Percentiles rank a stretch among this genome's conserved stretches.
Evolutionary conservation across 305 asterid species (phyloP).

Genomic region (Fraxinus sp.): DNA sequence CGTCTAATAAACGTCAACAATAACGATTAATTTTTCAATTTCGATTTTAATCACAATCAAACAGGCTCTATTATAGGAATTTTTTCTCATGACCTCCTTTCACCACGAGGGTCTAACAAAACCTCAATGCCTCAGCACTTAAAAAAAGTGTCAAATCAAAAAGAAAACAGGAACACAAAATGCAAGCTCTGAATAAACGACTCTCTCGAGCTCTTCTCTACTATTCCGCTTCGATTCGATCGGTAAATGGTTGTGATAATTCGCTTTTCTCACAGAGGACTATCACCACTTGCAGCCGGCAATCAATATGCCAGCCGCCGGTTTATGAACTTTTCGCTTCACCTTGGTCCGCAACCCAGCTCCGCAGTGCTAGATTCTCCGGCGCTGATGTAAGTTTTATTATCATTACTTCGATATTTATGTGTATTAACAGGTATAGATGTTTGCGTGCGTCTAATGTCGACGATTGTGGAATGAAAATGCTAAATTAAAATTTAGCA

Average conservation of each 20-base stretch:
- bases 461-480: neutral
- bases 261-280: neutral
- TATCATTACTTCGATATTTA: neutral
- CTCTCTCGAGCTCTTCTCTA: slow-evolving; percentile 34
- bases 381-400: slow-evolving; percentile 66
- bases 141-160: neutral
- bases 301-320: slow-evolving; percentile 18
- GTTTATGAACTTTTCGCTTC: slow-evolving; percentile 36
- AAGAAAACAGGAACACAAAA: neutral
- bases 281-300: slow-evolving; percentile 21
- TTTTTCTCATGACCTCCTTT: too few species aligned
- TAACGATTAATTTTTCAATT: too few species aligned
- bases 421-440: neutral
- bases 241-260: neutral
- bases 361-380: slow-evolving; percentile 73
- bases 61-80: too few species aligned
- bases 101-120: neutral
- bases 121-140: neutral
- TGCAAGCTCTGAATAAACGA: slow-evolving; percentile 15
- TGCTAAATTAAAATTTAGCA: neutral
- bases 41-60: too few species aligned
- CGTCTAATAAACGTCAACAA: too few species aligned
- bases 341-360: slow-evolving; percentile 73
- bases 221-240: slow-evolving; percentile 17
- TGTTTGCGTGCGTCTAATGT: neutral